Base-by-base conservation (phyloP, 352 stramenopile species). In the Thalassiosira exigua region DNA sequence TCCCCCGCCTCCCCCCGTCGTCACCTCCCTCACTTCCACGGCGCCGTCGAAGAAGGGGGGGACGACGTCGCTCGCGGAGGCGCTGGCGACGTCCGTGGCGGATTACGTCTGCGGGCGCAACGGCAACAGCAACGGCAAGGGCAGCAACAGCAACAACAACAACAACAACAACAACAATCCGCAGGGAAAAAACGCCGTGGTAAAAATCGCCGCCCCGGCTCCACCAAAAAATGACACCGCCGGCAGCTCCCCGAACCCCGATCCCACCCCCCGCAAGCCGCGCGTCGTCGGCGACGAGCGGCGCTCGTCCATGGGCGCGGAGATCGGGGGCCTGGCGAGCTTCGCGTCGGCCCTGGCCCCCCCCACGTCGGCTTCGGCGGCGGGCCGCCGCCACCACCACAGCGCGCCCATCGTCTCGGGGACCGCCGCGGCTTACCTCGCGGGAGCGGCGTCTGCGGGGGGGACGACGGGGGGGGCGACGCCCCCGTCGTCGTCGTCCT, bases 371-470 rank as follows among this genome's bases (percentile, higher is more conserved):
- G 30, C 19, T 9, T 39, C 61, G 26, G 52, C 5, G 4, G 22
- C 52, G 22, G 22, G 14, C 22, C 7, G 7, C 52, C 22, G 52
- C 5, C 14, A 44, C 7, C 7, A 44, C 14, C 36, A 44, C 36
- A 52, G 69, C 60, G 73, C 73, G 4, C 73, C 73, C 42, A 82
- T 82, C 30, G 76, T 82, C 46, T 76, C 64, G 4, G 73, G 73
- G 11, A 82, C 73, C 2, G 73, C 73, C 21, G 73, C 73, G 3
- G 73, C 66, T 36, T 53, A 76, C 32, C 57, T 82, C 2, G 73
- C 73, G 11, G 39, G 75, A 4, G 57, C 71, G 56, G 70, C 46
- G 21, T 22, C 66, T 32, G 22, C 27, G 27, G 30, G 30, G 26
- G 48, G 32, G n/a, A n/a, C n/a, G n/a, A n/a, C n/a, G n/a, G n/a